phyloP scores from a whole-genome alignment of 169 alveolate genomes.

The Babesia bovis region DNA sequence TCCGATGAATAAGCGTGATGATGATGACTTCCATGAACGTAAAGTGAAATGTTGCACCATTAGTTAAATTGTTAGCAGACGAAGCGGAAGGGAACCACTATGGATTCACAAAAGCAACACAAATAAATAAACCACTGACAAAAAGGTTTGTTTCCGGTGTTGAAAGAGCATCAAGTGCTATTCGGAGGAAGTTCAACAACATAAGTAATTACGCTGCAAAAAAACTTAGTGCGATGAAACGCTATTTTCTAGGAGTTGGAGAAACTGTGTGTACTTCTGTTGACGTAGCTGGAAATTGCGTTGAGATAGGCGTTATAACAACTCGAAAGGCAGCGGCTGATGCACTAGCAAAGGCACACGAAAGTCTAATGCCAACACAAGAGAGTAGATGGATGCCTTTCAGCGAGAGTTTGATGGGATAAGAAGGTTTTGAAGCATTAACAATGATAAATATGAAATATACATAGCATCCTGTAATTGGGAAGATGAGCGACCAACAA shows the following conservation, averaged over 20 bases:
- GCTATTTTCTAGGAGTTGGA: background rate
- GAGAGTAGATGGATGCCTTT: constrained; percentile 4
- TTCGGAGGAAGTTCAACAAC: background rate
- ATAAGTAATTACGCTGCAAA: background rate
- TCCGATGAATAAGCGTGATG: background rate
- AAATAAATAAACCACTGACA: background rate
- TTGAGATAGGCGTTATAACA: background rate
- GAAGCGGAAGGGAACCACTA: background rate
- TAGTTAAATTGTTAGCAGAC: background rate
- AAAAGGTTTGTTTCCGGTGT: background rate
- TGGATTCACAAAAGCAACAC: background rate
- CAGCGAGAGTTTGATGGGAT: no score
- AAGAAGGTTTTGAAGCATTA: no score
- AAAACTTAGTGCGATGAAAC: background rate
- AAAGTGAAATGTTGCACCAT: background rate
- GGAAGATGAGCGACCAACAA: no score
- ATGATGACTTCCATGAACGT: background rate
- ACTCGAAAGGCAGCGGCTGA: constrained; percentile 4
- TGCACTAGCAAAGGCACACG: constrained; percentile 4
- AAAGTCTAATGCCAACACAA: background rate
- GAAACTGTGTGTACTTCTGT: background rate
- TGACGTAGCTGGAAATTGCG: constrained; percentile 2
- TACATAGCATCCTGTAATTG: no score
- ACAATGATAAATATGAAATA: no score
- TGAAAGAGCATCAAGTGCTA: background rate